phyloP scores from a whole-genome alignment of 78 protist species.

The Speleostelium caveatum region DNA sequence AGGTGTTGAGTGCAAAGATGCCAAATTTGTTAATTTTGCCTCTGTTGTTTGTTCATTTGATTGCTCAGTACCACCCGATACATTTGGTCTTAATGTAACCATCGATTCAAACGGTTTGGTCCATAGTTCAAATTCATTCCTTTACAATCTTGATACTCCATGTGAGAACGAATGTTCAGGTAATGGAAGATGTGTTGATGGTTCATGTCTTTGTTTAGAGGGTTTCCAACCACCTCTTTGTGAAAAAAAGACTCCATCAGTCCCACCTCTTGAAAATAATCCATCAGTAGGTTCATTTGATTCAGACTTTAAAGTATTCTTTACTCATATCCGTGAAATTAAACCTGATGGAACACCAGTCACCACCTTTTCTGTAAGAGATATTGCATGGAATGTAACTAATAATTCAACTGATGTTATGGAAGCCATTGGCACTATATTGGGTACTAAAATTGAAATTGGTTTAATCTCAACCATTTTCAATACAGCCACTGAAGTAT shows the following conservation, averaged over 20 bases:
- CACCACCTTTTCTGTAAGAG: not conserved
- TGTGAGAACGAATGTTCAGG: not conserved
- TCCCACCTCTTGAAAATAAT: not conserved
- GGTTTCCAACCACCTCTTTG: not conserved
- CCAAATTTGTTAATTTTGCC: too few relatives aligned
- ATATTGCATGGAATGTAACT: not conserved
- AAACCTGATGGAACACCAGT: not conserved
- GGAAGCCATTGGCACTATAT: not conserved
- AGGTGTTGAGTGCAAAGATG: too few relatives aligned
- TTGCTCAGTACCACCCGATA: too few relatives aligned
- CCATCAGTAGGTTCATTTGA: not conserved
- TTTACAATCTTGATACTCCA: not conserved
- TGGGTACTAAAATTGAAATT: not conserved
- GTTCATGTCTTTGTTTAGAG: not conserved
- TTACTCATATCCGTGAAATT: not conserved
- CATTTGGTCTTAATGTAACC: not conserved
- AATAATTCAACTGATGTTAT: not conserved
- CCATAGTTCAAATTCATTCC: not conserved
- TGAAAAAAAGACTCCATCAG: not conserved
- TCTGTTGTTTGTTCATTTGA: too few relatives aligned
- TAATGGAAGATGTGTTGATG: not conserved
- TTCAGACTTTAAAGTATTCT: not conserved
- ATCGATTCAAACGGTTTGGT: not conserved
- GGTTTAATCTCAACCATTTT: not conserved
- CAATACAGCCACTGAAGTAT: not conserved